Evolutionary conservation across 1,284 basidiomycete genomes (phyloP), one percentile per base, ranked within the genome.

Genomic region (Boletus sp.): DNA sequence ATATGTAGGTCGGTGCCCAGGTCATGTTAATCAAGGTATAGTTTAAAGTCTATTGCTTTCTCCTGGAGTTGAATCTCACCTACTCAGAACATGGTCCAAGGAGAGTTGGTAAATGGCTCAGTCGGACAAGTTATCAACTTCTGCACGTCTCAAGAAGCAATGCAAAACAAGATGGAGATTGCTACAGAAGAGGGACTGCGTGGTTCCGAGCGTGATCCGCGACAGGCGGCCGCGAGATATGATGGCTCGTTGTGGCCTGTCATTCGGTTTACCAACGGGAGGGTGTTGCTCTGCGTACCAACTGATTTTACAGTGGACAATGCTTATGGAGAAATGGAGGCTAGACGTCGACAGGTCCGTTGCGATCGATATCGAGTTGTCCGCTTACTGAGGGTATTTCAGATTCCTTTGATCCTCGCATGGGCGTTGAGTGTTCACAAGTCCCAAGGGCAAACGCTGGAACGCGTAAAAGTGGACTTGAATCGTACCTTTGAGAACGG

Each of bases 341-440:
- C 84, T 7, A 72, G 64, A 24, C 78, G 85, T 37, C 69, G 75
- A 29, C 84, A 86, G 73, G 84, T 84, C 39, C 45, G 62, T 42
- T 18, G 39, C 31, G 20, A 45, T 46, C 29, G 18, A 36, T 36
- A 7, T 45, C 20, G 31, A 48, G 43, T 2, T 50, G 33, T 46
- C 49, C 6, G 33, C 36, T 55, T 18, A 7, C 31, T 60, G 50
- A 61, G 1, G 2, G n/a, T 41, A n/a, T 51, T 55, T 46, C 68
- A 92, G 84, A 74, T 92, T 16, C 91, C 90, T 1, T 73, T 94
- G 24, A 92, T 93, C 53, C 77, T 92, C 3, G 85, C 90, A 0
- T 92, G 89, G 88, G 89, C 91, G 1, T 75, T 91, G 67, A 91
- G 89, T 57, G 86, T 95, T 24, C 93, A 94, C 73, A 95, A 96